Base-by-base conservation (phyloP, 768 basidiomycete species). In the Suillus luteus region DNA sequence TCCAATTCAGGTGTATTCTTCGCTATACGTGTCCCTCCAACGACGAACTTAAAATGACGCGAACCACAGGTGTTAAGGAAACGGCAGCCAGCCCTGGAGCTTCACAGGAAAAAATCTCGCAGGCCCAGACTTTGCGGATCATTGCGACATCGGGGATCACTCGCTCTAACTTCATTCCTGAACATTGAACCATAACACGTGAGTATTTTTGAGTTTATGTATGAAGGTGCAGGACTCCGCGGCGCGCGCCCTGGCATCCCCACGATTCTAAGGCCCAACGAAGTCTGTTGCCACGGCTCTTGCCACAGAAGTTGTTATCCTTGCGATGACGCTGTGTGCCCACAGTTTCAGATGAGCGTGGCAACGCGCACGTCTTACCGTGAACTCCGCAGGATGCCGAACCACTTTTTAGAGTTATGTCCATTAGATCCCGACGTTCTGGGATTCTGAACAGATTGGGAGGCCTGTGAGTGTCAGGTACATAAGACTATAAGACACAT, bases 61-160 rank as follows among this genome's bases (percentile, higher is more conserved):
- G 24, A 24, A 40, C 55, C 9, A 10, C 38, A 40, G 55, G 17
- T 17, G 24, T 11, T 54, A 35, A n/a, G 52, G 52, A 10, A 22
- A 38, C 38, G 15, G 40, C 38, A 58, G 41, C 38, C 40, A 41
- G 19, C 57, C 57, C 57, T 58, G 57, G 17, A 58, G 57, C 40
- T 58, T 58, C 57, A 27, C 38, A 40, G 9, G 40, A 41, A 41
- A 31, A 58, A 40, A 31, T 58, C 19, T 41, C 51, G 27, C 57
- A 41, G 24, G 57, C 10, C 22, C 24, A 31, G 57, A 58, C 27
- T 9, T 27, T 4, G 57, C 57, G 57, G 57, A 38, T 57, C 24
- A 40, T 40, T 57, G 55, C 55, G 55, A 58, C 38, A 41, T 24
- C 24, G 10, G 40, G 17, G 1, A 31, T 58, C 17, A 27, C 10